Conservation (phyloP, 176 grass and related monocot species). For the Carex cristatella region DNA sequence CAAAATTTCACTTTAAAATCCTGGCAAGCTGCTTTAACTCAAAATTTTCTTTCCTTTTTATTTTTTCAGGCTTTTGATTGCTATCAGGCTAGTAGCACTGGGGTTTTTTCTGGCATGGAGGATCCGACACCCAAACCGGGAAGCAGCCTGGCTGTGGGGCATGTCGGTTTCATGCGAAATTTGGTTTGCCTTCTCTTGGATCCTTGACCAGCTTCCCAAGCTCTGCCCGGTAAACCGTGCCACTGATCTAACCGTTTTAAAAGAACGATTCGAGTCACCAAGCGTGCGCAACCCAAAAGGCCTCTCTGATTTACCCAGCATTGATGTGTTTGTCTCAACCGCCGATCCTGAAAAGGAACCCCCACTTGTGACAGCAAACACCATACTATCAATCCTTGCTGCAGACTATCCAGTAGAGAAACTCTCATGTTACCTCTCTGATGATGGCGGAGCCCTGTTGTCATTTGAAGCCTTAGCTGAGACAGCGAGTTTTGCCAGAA, state of each 20-base stretch:
- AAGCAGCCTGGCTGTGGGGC: slow-evolving; percentile 77
- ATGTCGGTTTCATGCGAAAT: slow-evolving; percentile 75
- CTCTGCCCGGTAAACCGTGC: slow-evolving; percentile 68
- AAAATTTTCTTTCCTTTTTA: neutral
- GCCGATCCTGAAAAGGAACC: slow-evolving; percentile 96
- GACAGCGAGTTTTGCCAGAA: slow-evolving; percentile 68
- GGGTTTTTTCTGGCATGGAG: slow-evolving; percentile 86
- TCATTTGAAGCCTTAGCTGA: slow-evolving; percentile 86
- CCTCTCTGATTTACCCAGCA: slow-evolving; percentile 69
- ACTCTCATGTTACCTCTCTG: slow-evolving; percentile 87
- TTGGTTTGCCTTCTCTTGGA: slow-evolving; percentile 98
- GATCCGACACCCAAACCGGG: slow-evolving; percentile 67
- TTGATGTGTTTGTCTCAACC: slow-evolving; percentile 84
- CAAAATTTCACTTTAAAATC: neutral
- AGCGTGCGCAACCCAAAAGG: slow-evolving; percentile 78
- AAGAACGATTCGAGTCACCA: slow-evolving; percentile 62
- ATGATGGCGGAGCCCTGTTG: slow-evolving; percentile 77
- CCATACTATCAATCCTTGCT: slow-evolving; percentile 87
- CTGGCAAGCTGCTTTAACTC: neutral
- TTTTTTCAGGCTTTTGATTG: slow-evolving; percentile 52
- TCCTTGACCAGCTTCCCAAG: slow-evolving; percentile 86
- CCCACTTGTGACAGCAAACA: slow-evolving; percentile 85
- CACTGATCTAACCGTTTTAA: slow-evolving; percentile 66
- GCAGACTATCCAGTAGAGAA: slow-evolving; percentile 90
- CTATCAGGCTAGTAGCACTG: slow-evolving; percentile 57